Percentiles rank a stretch among this genome's conserved stretches.
Evolutionary conservation across 805 yeast species (phyloP).

Genomic region (Limtongia smithiae): DNA sequence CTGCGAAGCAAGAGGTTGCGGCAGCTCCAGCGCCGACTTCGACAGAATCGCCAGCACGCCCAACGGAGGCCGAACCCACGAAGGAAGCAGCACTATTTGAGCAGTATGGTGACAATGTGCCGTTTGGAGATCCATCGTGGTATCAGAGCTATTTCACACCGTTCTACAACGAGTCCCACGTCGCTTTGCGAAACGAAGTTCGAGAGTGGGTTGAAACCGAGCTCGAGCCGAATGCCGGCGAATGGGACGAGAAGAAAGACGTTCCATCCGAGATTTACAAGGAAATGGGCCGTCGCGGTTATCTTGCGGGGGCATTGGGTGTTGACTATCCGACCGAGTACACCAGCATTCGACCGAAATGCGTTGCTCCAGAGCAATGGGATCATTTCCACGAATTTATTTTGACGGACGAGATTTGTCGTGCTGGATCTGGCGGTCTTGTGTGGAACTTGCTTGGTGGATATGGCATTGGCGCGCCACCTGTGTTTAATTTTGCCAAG

Average conservation of each 20-base stretch:
- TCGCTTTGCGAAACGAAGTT: slow-evolving; percentile 41
- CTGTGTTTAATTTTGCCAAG: slow-evolving; percentile 38
- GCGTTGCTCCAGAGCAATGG: slow-evolving; percentile 40
- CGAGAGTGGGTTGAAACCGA: slow-evolving; percentile 41
- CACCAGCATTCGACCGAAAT: slow-evolving; percentile 37
- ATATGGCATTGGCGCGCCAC: slow-evolving; percentile 43
- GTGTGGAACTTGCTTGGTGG: slow-evolving; percentile 44
- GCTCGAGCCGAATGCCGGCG: slow-evolving; percentile 42
- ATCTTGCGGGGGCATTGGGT: slow-evolving; percentile 41
- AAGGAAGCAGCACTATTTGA: slow-evolving; percentile 11
- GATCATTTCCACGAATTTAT: slow-evolving; percentile 43
- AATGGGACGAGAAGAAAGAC: slow-evolving; percentile 43
- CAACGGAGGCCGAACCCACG: slow-evolving; percentile 1
- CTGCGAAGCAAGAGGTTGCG: slow-evolving; percentile 6
- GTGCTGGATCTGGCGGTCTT: slow-evolving; percentile 44
- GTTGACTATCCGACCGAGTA: slow-evolving; percentile 39
- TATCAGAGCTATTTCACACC: slow-evolving; percentile 41
- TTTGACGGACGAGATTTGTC: slow-evolving; percentile 40
- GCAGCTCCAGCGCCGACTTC: slow-evolving; percentile 12
- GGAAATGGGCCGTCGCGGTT: slow-evolving; percentile 42
- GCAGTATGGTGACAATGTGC: slow-evolving; percentile 35
- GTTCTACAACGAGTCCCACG: slow-evolving; percentile 42
- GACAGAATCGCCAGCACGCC: slow-evolving; percentile 7
- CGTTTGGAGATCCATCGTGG: slow-evolving; percentile 43
- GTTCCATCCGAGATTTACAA: slow-evolving; percentile 31